Evolutionary conservation across 176 grass and related monocot genomes (phyloP).

Genomic region (Eremochloa ophiuroides): DNA sequence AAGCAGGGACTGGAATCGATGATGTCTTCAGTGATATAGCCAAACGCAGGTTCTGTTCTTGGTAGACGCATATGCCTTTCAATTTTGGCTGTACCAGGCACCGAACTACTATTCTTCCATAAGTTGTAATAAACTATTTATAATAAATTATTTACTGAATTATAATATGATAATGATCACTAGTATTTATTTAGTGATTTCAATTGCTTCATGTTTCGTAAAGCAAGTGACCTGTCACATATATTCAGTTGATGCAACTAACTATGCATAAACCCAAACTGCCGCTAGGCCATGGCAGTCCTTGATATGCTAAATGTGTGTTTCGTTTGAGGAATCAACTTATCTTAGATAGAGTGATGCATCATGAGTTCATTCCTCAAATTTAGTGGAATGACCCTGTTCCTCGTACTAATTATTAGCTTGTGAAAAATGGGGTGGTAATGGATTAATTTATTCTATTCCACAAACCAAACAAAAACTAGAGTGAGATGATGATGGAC

Average conservation of each 20-base stretch:
- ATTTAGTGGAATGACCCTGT: no score
- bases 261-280: neutral
- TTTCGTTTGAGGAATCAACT: no score
- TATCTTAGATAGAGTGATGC: no score
- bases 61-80: neutral
- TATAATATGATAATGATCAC: neutral
- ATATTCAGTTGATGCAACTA: neutral
- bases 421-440: no score
- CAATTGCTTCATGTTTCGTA: neutral
- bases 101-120: no score
- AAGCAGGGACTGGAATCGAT: constrained; percentile 61
- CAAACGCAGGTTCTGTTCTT: constrained; percentile 41
- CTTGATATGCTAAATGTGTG: neutral
- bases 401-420: no score
- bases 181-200: neutral
- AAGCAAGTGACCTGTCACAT: neutral
- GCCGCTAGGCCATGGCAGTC: neutral
- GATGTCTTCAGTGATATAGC: constrained; percentile 67
- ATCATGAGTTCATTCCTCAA: no score
- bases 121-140: no score
- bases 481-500: no score
- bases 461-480: no score
- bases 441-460: no score
- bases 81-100: neutral
- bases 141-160: neutral